Base-by-base conservation (phyloP, 345 rosid species). In the Citrus unshiu region DNA sequence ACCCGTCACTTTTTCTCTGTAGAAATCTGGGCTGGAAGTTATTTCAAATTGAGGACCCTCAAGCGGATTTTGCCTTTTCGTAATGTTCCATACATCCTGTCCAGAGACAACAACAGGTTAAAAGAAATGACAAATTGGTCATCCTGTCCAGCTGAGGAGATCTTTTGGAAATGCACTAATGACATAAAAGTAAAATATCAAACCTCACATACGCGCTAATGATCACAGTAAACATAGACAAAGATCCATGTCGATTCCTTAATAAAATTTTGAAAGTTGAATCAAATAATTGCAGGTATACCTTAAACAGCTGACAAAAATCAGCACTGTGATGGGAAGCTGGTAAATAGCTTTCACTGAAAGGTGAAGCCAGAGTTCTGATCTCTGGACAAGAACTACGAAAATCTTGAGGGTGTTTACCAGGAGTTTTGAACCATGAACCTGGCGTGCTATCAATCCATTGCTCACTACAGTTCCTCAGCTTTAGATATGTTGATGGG, bases 381-480 rank as follows among this genome's bases (percentile, higher is more conserved):
- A 85, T 83, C 78, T 82, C 93, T 69, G 87, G 92, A 85, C 85
- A 86, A 46, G 98, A 90, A 81, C 76, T 40, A 73, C 32, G 63
- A 63, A 84, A 66, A 72, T 74, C 92, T 84, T 73, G 87, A 32
- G 83, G 81, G 82, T 68, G 79, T 66, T 79, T 84, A 65, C 69
- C 79, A 77, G 87, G 85, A 22, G 84, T 72, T 78, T 86, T 83
- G 7, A 70, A 75, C 85, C 83, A 74, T 30, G 89, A 78, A 61
- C 81, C 79, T 78, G 84, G 83, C 68, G 80, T 76, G 65, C 83
- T 82, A 84, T 84, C 86, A 81, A 77, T 79, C 89, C 87, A 81
- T 62, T 81, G 85, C 60, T 86, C 91, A 72, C 83, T 81, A 85
- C 85, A 85, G 76, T 77, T 84, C 76, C 88, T 82, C 69, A 84